Evolutionary conservation across 2,329 filamentous ascomycete genomes (phyloP).

Genomic region (Eurotiales sp.): DNA sequence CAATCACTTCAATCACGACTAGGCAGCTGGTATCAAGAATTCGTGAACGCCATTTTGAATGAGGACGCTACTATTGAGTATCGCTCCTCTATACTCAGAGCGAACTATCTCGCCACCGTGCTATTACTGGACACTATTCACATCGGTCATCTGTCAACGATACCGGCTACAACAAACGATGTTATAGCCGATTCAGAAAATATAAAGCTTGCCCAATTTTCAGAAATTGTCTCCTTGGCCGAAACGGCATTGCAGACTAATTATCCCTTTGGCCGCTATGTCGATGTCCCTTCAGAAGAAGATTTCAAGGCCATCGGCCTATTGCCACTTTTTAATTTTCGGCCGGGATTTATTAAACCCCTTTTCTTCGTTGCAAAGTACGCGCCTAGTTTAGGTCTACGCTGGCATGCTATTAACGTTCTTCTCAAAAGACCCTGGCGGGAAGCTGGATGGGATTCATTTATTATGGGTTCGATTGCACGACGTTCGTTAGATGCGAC

Average conservation of each 20-base stretch:
- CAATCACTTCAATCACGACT: slow-evolving; percentile 13
- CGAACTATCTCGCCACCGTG: neutral
- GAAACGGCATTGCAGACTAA: neutral
- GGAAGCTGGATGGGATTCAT: neutral
- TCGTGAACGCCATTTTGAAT: slow-evolving; percentile 12
- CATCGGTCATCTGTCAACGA: neutral
- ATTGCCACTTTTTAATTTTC: neutral
- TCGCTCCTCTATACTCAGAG: slow-evolving; percentile 10
- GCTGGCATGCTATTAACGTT: neutral
- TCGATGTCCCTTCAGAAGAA: neutral
- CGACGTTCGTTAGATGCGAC: neutral
- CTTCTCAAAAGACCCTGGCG: neutral
- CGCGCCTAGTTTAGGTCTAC: neutral
- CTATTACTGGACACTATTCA: neutral
- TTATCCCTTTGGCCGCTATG: neutral
- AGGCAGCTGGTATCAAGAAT: slow-evolving; percentile 1
- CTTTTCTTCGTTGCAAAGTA: neutral
- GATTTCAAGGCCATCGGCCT: neutral
- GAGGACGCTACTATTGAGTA: slow-evolving; percentile 10
- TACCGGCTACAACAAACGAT: neutral
- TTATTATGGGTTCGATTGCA: neutral
- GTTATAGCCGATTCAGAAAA: neutral
- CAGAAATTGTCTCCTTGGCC: neutral
- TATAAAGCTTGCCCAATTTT: neutral
- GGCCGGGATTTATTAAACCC: neutral